These are phyloP conservation scores for Acacia concinna DNA, from an alignment of 331 rosid species.

Conservation along the genomic window DNA sequence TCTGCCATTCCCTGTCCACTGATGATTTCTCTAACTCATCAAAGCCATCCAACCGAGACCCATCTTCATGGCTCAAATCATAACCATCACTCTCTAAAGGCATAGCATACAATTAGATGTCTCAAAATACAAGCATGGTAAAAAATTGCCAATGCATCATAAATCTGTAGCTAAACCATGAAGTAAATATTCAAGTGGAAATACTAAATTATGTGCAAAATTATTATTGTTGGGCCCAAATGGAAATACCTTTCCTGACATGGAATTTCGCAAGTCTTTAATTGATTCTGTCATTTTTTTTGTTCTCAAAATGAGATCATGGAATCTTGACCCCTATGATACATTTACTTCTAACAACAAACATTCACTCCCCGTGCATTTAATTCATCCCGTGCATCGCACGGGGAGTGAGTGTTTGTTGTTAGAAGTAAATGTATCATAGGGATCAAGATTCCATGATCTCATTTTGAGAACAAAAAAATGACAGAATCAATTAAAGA, in stretches of 20 bases:
- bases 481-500: too few relatives aligned
- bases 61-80: conserved; percentile 41
- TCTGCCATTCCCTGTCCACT: conserved; percentile 85
- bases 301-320: not conserved
- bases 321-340: not conserved
- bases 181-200: too few relatives aligned
- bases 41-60: conserved; percentile 47
- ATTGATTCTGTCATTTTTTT: not conserved
- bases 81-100: conserved; percentile 46
- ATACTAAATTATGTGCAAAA: too few relatives aligned
- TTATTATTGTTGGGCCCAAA: not conserved
- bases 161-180: not conserved
- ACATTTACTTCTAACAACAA: not conserved
- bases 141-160: conserved; percentile 15
- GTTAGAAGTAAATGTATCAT: not conserved
- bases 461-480: not conserved
- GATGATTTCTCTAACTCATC: conserved; percentile 47
- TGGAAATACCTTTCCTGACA: not conserved
- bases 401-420: too few relatives aligned
- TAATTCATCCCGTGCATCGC: too few relatives aligned
- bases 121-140: conserved; percentile 6
- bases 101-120: conserved; percentile 19
- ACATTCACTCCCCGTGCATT: too few relatives aligned
- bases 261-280: not conserved
- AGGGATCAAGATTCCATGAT: not conserved